These are phyloP conservation scores for Mallotus repandus DNA, from an alignment of 441 rosid species.

Conservation along the genomic window DNA sequence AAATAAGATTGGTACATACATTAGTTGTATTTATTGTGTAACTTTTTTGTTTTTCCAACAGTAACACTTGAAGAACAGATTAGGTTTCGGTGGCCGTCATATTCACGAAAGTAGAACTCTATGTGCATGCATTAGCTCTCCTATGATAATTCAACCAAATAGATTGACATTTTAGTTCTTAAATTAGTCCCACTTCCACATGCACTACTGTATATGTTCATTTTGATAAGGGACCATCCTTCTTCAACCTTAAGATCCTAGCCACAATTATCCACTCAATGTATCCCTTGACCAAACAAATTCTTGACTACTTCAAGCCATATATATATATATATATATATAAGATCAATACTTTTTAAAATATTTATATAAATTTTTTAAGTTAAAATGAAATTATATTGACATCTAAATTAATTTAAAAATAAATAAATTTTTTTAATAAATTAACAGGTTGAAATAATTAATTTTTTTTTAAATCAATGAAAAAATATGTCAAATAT, in stretches of 20 bases:
- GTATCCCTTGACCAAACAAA: not conserved
- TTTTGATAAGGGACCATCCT: slow-evolving; percentile 10
- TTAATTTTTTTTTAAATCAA: too few species aligned
- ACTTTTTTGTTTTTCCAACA: not conserved
- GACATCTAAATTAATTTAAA: too few species aligned
- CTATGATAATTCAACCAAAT: slow-evolving; percentile 22
- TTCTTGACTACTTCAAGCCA: too few species aligned
- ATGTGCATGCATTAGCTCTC: slow-evolving; percentile 16
- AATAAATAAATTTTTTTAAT: too few species aligned
- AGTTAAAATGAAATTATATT: too few species aligned
- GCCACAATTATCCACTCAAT: not conserved
- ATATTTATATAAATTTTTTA: too few species aligned
- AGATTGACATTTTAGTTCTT: slow-evolving; percentile 14
- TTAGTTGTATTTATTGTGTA: too few species aligned
- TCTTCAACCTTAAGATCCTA: not conserved
- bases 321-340: too few species aligned
- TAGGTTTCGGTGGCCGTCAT: slow-evolving; percentile 11
- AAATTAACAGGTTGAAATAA: too few species aligned
- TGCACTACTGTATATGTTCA: not conserved
- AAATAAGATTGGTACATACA: too few species aligned
- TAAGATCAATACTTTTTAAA: too few species aligned
- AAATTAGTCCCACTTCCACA: not conserved
- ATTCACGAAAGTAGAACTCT: not conserved
- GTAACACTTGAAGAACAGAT: not conserved
- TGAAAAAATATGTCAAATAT: too few species aligned